Percentiles rank a stretch among this genome's conserved stretches.
These are phyloP conservation scores for Adansonia gregorii DNA, from an alignment of 441 rosid species.

Conservation along the genomic window DNA sequence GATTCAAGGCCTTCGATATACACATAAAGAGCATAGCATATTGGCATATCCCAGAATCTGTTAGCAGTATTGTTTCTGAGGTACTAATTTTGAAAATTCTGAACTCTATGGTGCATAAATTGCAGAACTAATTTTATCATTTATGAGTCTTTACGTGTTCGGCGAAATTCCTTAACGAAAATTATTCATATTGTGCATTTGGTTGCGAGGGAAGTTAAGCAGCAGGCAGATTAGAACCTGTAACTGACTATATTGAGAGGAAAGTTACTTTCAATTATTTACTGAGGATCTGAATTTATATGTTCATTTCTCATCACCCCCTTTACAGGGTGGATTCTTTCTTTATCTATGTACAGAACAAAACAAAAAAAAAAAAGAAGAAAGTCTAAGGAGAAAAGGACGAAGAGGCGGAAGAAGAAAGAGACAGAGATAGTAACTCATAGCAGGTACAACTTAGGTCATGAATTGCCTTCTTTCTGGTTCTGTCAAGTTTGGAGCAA, in stretches of 20 bases:
- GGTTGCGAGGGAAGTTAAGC: background rate
- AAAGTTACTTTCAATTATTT: constrained; percentile 15
- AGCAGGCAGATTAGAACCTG: background rate
- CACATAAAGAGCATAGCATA: background rate
- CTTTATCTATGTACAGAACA: constrained; percentile 37
- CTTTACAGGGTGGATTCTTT: constrained; percentile 23
- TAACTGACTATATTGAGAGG: background rate
- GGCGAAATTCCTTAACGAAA: constrained; percentile 35
- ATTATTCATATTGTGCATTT: background rate
- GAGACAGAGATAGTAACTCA: constrained; percentile 43
- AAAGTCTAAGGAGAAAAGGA: constrained; percentile 35
- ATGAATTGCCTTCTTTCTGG: constrained; percentile 49
- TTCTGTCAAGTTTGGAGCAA: constrained; percentile 60
- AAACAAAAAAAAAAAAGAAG: background rate
- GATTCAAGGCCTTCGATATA: background rate
- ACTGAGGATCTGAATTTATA: background rate
- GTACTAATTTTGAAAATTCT: background rate
- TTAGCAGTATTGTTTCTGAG: background rate
- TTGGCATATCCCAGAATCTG: background rate
- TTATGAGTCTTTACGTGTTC: constrained; percentile 24
- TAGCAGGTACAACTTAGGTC: constrained; percentile 52
- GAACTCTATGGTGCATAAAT: background rate
- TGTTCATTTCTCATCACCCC: constrained; percentile 22
- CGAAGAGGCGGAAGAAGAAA: constrained; percentile 38
- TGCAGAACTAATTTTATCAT: background rate